Evolutionary conservation across 345 rosid species (phyloP), one percentile per base, ranked within the genome.

Genomic region (Rhodamnia argentea): DNA sequence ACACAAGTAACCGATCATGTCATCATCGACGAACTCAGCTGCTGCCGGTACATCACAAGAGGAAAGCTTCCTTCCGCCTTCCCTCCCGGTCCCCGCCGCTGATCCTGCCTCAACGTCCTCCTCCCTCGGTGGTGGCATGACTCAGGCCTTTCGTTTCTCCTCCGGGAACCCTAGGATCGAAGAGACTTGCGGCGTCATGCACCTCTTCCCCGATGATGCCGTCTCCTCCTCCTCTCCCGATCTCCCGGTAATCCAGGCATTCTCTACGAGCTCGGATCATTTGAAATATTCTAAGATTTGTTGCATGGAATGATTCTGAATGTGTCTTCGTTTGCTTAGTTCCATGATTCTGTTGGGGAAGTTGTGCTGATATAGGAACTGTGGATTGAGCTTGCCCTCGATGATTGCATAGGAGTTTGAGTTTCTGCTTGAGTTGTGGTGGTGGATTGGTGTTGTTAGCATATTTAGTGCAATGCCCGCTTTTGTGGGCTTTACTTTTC

Each of bases 161-260:
- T 97, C 99, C 14, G 98, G 99, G 87, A 97, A 97, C 94, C 98
- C 98, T 87, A 94, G 98, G 89, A 96, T 96, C 86, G 98, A 95
- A 83, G 97, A 95, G 90, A 95, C 96, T 22, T 94, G 95, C 62
- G 99, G 99, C 87, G 92, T 96, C 53, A 94, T 96, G 96, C 99
- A 94, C 83, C 96, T 97, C 51, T 93, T 94, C 91, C 85, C 94
- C 15, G 91, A 92, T 85, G 85, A 89, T 74, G 83, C 86, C 62
- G 87, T 84, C 88, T 92, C 92, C 10, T 53, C 90, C 5, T 83
- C 92, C 23, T 89, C 92, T 78, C 60, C 87, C 53, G 85, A 83
- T 86, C 94, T 93, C 40, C 98, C 98, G 1, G 96, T 96, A 92
- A 83, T 75, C 51, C 83, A n/a, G 27, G 23, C n/a, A 42, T 78